Conservation (phyloP, 73 alveolate genomes). For the Paraurostyla sp. region DNA sequence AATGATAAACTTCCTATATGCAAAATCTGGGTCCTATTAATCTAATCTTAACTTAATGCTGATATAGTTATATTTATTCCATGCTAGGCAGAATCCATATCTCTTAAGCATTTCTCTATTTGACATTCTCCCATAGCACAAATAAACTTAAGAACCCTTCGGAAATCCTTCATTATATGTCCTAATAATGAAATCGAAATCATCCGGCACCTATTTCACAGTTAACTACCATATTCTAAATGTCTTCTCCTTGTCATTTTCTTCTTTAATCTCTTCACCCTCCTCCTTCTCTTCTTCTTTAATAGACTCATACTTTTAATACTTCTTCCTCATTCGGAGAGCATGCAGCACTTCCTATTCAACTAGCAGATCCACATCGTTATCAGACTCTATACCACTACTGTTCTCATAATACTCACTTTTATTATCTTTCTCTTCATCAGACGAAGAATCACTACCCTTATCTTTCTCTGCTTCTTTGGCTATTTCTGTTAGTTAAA, state of each 20-base stretch:
- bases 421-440: neutral
- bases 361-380: constrained; percentile 55
- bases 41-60: constrained; percentile 72
- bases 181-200: constrained; percentile 63
- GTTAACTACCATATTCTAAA: constrained; percentile 23
- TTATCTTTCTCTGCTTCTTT: neutral
- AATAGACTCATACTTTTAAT: neutral
- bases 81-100: constrained; percentile 72
- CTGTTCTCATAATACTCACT: neutral
- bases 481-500: neutral
- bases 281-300: constrained; percentile 37
- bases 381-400: constrained; percentile 62
- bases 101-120: constrained; percentile 73
- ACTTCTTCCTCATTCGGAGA: neutral
- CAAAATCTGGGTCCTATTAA: constrained; percentile 47
- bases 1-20: constrained; percentile 40
- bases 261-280: neutral
- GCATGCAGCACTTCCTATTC: constrained; percentile 50
- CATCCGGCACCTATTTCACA: constrained; percentile 49
- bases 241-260: neutral
- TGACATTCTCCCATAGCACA: constrained; percentile 79
- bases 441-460: neutral
- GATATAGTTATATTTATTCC: constrained; percentile 75
- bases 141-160: constrained; percentile 71
- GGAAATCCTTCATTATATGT: constrained; percentile 61